Conservation (phyloP, 176 grass and related monocot species). For the Alopecurus myosuroides region DNA sequence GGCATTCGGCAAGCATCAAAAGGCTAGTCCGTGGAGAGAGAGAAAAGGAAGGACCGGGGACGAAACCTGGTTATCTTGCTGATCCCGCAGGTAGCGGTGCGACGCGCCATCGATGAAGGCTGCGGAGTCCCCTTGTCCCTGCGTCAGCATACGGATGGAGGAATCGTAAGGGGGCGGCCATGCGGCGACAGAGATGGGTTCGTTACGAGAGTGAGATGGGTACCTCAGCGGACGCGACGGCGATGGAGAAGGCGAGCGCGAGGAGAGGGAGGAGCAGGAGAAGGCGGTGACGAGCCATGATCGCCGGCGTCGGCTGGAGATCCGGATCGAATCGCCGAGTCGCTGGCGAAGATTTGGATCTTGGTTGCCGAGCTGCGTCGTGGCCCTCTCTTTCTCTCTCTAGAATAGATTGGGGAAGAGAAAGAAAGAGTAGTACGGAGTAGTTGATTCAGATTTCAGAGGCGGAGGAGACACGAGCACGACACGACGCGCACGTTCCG, state of each 20-base stretch:
- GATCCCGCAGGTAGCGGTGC: slow-evolving; percentile 44
- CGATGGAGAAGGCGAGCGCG: slow-evolving; percentile 7
- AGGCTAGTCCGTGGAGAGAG: not conserved
- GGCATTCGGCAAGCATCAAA: not conserved
- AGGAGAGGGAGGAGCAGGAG: slow-evolving; percentile 4
- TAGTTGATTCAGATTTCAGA: slow-evolving; percentile 2
- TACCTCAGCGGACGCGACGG: slow-evolving; percentile 25
- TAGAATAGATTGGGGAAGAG: not conserved
- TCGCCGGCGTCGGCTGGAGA: slow-evolving; percentile 6
- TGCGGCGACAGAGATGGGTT: not conserved
- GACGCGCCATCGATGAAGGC: slow-evolving; percentile 38
- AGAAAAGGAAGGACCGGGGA: not conserved
- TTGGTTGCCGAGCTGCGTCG: not conserved
- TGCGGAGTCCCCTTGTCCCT: slow-evolving; percentile 6
- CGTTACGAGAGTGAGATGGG: not conserved
- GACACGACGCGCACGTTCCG: not conserved
- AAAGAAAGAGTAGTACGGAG: not conserved
- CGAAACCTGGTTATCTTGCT: slow-evolving; percentile 26
- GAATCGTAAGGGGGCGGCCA: not conserved
- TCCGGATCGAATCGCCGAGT: not conserved
- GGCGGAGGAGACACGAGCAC: not conserved
- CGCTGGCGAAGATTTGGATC: not conserved
- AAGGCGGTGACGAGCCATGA: slow-evolving; percentile 20
- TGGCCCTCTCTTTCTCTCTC: not conserved
- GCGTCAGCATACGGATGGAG: not conserved